A percentile compares a stretch with the other conserved stretches of the same genome.
Evolutionary conservation across 495 filamentous ascomycete genomes (phyloP).

Genomic region (Parathielavia hyrcaniae): DNA sequence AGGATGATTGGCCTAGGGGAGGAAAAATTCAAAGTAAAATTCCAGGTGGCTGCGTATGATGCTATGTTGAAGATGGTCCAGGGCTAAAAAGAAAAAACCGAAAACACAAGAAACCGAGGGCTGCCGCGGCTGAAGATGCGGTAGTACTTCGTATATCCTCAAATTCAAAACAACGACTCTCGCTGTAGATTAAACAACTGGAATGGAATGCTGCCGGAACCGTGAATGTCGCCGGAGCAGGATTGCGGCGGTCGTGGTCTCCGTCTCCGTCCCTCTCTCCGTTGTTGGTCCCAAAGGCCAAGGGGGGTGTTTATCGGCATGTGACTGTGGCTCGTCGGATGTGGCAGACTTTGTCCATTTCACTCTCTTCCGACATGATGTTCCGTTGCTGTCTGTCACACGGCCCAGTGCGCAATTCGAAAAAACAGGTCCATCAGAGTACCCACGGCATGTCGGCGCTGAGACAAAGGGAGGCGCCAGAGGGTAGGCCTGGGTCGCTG

Average conservation of each 20-base stretch:
- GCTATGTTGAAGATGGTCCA: too few relatives aligned
- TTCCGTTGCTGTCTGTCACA: background rate
- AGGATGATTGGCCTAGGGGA: too few relatives aligned
- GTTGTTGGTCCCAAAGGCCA: background rate
- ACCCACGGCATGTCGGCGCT: slow-evolving; percentile 6
- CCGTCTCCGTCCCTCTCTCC: background rate
- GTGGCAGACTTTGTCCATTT: slow-evolving; percentile 2
- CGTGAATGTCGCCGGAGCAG: background rate
- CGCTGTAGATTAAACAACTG: too few relatives aligned
- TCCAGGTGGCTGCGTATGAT: background rate
- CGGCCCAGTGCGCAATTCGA: background rate
- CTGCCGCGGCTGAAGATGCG: too few relatives aligned
- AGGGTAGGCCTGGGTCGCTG: too few relatives aligned
- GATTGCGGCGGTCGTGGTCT: background rate
- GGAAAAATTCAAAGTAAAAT: too few relatives aligned
- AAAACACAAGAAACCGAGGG: too few relatives aligned
- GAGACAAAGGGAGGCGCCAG: background rate
- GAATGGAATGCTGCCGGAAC: too few relatives aligned
- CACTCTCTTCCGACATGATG: slow-evolving; percentile 13
- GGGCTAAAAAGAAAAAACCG: too few relatives aligned
- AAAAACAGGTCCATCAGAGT: background rate
- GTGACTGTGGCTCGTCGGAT: slow-evolving; percentile 8
- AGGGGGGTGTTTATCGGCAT: slow-evolving; percentile 9
- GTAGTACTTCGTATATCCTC: too few relatives aligned
- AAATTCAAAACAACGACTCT: too few relatives aligned